Conservation (phyloP, 805 yeast genomes). For the Yarrowia porcina region DNA sequence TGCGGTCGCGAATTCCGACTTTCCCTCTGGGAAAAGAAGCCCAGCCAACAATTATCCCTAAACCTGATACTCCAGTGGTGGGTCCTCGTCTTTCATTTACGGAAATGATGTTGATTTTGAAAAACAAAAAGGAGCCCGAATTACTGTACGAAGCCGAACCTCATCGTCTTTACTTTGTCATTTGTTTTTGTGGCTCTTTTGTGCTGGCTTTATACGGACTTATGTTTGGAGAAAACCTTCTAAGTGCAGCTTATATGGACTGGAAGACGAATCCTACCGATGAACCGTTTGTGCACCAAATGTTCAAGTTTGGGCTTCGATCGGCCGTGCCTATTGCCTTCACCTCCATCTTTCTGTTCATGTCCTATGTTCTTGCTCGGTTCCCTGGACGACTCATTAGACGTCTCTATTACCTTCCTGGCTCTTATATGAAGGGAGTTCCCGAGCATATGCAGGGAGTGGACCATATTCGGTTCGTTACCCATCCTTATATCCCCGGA, state of each 20-base stretch:
- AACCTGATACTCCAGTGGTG: slow-evolving; percentile 75
- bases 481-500: slow-evolving; percentile 75
- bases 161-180: slow-evolving; percentile 69
- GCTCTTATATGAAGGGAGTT: slow-evolving; percentile 25
- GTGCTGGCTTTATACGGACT: slow-evolving; percentile 64
- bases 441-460: slow-evolving; percentile 27
- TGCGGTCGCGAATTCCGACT: slow-evolving; percentile 57
- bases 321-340: slow-evolving; percentile 41
- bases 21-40: slow-evolving; percentile 64
- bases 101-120: slow-evolving; percentile 58
- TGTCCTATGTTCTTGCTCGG: slow-evolving; percentile 46
- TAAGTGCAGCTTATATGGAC: slow-evolving; percentile 49
- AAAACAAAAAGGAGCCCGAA: slow-evolving; percentile 59
- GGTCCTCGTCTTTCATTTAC: slow-evolving; percentile 53
- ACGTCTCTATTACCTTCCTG: slow-evolving; percentile 72
- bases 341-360: slow-evolving; percentile 41
- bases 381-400: slow-evolving; percentile 71
- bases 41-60: slow-evolving; percentile 65
- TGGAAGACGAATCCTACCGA: slow-evolving; percentile 53
- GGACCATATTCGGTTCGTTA: slow-evolving; percentile 59
- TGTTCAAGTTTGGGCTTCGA: slow-evolving; percentile 40
- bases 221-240: slow-evolving; percentile 53
- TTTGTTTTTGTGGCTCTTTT: slow-evolving; percentile 64
- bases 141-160: slow-evolving; percentile 81
- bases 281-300: slow-evolving; percentile 42